phyloP scores from a whole-genome alignment of 331 rosid species.

The Quercus lobata region DNA sequence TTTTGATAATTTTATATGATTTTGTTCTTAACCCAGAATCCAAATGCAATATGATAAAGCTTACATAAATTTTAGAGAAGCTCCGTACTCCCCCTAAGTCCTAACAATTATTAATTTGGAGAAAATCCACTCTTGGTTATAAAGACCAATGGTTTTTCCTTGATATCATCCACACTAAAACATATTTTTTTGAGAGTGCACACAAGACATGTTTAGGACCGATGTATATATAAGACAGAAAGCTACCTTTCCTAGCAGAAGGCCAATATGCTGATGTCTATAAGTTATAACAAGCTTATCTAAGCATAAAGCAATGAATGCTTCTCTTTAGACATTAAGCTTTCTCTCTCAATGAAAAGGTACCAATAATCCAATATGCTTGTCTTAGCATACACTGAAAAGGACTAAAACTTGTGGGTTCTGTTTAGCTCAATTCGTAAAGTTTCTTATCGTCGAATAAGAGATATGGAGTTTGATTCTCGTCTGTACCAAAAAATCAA shows the following conservation, averaged over 20 bases:
- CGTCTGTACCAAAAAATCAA: no score
- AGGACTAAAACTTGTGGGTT: no score
- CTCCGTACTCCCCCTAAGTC: no score
- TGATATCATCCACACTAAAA: slow-evolving; percentile 8
- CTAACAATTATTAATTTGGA: background rate
- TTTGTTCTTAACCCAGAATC: background rate
- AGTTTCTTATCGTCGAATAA: background rate
- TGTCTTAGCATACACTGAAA: no score
- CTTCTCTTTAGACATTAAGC: background rate
- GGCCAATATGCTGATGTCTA: background rate
- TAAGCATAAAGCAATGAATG: background rate
- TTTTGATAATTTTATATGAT: background rate
- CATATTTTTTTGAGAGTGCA: background rate
- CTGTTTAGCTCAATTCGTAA: background rate
- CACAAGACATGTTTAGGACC: slow-evolving; percentile 20
- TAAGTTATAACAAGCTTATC: slow-evolving; percentile 8
- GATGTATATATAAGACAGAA: slow-evolving; percentile 8
- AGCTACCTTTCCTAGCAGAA: slow-evolving; percentile 2
- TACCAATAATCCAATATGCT: no score
- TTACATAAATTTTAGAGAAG: background rate
- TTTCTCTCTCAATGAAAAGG: slow-evolving; percentile 1
- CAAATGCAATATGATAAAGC: background rate
- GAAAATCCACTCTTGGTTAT: background rate
- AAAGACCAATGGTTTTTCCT: slow-evolving; percentile 15
- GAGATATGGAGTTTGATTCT: rapidly evolving